Percentiles rank a stretch among this genome's conserved stretches.
Conservation (phyloP, 768 basidiomycete species). For the Termitomyces sp. region DNA sequence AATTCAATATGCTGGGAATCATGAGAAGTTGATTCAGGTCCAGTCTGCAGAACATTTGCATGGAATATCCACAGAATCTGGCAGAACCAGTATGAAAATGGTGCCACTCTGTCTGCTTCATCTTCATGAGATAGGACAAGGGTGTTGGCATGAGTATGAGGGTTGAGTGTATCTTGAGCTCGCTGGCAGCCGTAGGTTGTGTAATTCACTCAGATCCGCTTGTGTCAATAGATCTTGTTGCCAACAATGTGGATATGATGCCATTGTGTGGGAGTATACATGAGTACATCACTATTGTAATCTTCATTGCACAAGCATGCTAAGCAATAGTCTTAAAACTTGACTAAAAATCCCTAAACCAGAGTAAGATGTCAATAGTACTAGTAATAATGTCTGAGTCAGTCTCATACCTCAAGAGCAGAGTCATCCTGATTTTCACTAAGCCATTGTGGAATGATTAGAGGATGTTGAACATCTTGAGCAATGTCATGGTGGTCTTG, state of each 20-base stretch:
- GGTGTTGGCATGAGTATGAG: slow-evolving; percentile 24
- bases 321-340: slow-evolving; percentile 27
- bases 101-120: slow-evolving; percentile 3
- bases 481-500: background rate
- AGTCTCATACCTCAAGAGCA: background rate
- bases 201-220: slow-evolving; percentile 31
- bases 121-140: slow-evolving; percentile 18
- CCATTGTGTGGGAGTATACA: slow-evolving; percentile 12
- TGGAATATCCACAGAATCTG: slow-evolving; percentile 21
- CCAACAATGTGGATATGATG: slow-evolving; percentile 15
- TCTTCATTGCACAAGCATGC: slow-evolving; percentile 16
- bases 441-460: background rate
- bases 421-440: background rate
- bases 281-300: slow-evolving; percentile 13
- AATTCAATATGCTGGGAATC: slow-evolving; percentile 27
- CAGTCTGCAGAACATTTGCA: slow-evolving; percentile 12
- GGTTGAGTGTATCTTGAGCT: slow-evolving; percentile 33
- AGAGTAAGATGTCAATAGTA: background rate
- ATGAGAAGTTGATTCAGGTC: background rate
- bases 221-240: slow-evolving; percentile 25
- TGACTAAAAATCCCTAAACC: slow-evolving; percentile 19
- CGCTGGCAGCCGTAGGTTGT: slow-evolving; percentile 36
- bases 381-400: background rate
- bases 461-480: background rate
- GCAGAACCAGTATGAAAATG: slow-evolving; percentile 21